Conservation (phyloP, 1,284 basidiomycete genomes). For the Butyriboletus appendiculatus region DNA sequence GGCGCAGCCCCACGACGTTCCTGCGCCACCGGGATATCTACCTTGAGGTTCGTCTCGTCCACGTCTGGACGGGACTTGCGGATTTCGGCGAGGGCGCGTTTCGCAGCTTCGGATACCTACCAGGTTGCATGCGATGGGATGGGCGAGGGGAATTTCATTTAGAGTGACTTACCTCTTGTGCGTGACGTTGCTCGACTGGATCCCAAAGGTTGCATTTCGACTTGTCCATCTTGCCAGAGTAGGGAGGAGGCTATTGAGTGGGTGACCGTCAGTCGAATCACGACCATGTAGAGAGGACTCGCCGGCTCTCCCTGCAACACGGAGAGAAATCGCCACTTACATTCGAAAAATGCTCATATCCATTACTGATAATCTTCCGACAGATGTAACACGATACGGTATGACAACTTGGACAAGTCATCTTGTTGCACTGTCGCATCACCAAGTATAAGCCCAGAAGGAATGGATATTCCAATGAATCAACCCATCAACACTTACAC, state of each 20-base stretch:
- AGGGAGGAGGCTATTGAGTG: constrained; percentile 21
- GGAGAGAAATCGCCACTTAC: constrained; percentile 35
- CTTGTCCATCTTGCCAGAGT: constrained; percentile 23
- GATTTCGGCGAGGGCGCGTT: constrained; percentile 63
- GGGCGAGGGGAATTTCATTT: not conserved
- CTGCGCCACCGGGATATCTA: constrained; percentile 49
- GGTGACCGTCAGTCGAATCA: constrained; percentile 1
- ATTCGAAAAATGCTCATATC: constrained; percentile 79
- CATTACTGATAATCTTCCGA: constrained; percentile 57
- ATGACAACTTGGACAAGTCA: constrained; percentile 68
- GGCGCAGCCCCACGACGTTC: not conserved
- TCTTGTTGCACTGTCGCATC: constrained; percentile 73
- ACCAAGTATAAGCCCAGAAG: not conserved
- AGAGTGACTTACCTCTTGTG: constrained; percentile 54
- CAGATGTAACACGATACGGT: constrained; percentile 82
- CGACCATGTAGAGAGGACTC: not conserved
- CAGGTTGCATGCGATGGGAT: not conserved
- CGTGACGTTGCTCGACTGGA: constrained; percentile 59
- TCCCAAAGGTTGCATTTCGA: constrained; percentile 75
- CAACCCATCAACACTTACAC: constrained; percentile 47
- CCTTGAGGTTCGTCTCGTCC: constrained; percentile 51
- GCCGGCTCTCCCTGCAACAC: not conserved
- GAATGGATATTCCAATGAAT: not conserved
- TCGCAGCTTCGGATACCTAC: constrained; percentile 70
- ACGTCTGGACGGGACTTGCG: constrained; percentile 57